Conservation (phyloP, 1,139 yeast species). For the Ogataea hybrid region DNA sequence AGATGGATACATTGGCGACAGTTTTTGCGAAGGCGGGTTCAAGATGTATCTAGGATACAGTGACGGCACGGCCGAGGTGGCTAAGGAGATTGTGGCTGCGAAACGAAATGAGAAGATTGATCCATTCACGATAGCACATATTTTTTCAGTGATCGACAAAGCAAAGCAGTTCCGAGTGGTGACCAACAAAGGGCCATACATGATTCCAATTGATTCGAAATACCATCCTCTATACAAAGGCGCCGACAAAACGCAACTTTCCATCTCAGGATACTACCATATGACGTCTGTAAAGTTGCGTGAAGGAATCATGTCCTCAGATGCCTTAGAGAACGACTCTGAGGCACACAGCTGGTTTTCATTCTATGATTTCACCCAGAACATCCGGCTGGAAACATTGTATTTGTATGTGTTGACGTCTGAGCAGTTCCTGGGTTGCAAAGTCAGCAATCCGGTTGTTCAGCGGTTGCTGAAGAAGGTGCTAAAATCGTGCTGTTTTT, state of each 20-base stretch:
- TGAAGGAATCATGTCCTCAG: constrained; percentile 4
- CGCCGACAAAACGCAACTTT: constrained; percentile 22
- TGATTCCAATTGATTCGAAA: constrained; percentile 21
- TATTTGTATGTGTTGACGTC: constrained; percentile 22
- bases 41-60: constrained; percentile 52
- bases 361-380: constrained; percentile 24
- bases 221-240: constrained; percentile 31
- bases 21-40: constrained; percentile 41
- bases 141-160: constrained; percentile 21
- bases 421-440: constrained; percentile 17
- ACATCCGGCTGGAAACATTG: constrained; percentile 19
- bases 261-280: constrained; percentile 22
- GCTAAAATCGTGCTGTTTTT: constrained; percentile 19
- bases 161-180: constrained; percentile 23
- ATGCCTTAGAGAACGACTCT: background rate
- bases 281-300: constrained; percentile 12
- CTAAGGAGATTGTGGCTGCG: constrained; percentile 38
- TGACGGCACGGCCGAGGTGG: constrained; percentile 38
- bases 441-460: constrained; percentile 15
- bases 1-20: constrained; percentile 22
- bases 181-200: constrained; percentile 22
- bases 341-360: constrained; percentile 23
- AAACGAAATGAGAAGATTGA: constrained; percentile 16
- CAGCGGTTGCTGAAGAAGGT: constrained; percentile 16
- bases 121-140: constrained; percentile 19